Evolutionary conservation across 768 basidiomycete genomes (phyloP).

Genomic region (Dictyophora rubrovolvata): DNA sequence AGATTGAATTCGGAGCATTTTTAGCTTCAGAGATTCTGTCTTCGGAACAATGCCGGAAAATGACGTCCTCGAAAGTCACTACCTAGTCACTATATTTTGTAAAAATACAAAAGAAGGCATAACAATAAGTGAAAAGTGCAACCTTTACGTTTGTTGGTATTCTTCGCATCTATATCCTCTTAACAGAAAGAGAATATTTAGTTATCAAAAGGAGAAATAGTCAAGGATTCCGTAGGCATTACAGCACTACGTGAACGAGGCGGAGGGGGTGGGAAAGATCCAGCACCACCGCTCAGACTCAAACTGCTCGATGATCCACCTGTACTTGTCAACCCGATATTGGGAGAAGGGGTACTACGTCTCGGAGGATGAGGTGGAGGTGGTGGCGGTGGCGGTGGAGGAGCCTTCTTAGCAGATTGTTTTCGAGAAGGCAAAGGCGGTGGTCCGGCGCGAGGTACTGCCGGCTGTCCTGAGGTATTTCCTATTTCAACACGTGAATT

Average conservation of each 20-base stretch:
- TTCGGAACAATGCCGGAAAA: no score
- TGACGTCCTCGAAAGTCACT: no score
- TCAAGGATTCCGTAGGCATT: neutral
- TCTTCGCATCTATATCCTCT: no score
- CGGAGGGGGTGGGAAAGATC: neutral
- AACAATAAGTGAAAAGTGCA: no score
- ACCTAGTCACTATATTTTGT: no score
- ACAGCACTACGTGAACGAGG: neutral
- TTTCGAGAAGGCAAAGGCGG: slow-evolving; percentile 4
- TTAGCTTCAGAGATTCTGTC: no score
- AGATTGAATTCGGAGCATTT: no score
- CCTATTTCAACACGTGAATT: neutral
- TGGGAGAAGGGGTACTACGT: neutral
- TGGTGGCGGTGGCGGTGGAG: slow-evolving; percentile 5
- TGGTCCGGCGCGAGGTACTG: neutral
- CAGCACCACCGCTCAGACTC: neutral
- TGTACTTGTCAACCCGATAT: neutral
- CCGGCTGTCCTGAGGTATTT: neutral
- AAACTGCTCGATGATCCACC: neutral
- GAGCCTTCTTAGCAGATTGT: neutral
- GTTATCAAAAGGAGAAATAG: slow-evolving; percentile 3
- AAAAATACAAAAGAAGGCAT: no score
- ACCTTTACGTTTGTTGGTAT: no score
- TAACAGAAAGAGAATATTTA: neutral
- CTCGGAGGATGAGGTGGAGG: neutral